Evolutionary conservation across 2,329 filamentous ascomycete species (phyloP), one percentile per base, ranked within the genome.

Genomic region (Venturia asperata): DNA sequence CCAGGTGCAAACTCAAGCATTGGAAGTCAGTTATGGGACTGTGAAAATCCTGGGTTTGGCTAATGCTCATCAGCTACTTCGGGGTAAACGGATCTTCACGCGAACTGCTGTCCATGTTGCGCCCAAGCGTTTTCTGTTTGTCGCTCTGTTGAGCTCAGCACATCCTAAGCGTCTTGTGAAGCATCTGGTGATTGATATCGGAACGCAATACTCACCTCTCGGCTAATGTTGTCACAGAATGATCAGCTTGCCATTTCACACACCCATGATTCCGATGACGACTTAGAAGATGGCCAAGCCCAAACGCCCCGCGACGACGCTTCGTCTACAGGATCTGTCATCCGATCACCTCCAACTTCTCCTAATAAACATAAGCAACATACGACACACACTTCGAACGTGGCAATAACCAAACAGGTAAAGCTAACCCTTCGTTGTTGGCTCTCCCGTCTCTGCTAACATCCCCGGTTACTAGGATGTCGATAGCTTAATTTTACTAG

Each of bases 171-270:
- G 74, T 21, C 68, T 82, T 58, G 75, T 71, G 1, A 72, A 74
- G 52, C 80, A 82, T 69, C 69, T 82, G 65, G 76, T 77, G 69
- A 60, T 66, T 65, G 64, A 21, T 2, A 52, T 24, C 15, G 30
- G 1, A 15, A 27, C 17, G 4, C 13, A 27, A 3, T 27, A 1
- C 3, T 10, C 19, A 10, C 7, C 19, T 27, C 17, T 55, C 78
- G 80, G 49, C 3, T 78, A 77, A 62, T 79, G 87, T 82, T 79
- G 27, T 76, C 75, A 41, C 82, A 91, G 75, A 95, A 92, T 70
- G 91, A 97, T 66, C 85, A 90, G 68, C 88, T 97, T 69, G 91
- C 92, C 73, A 87, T 97, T 66, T 93, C 90, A 0, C 92, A 97
- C 74, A 90, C 87, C 78, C 92, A 97, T 71, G 83, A 87, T 66